Evolutionary conservation across 345 rosid genomes (phyloP).

Genomic region (Stellera chamaejasme): DNA sequence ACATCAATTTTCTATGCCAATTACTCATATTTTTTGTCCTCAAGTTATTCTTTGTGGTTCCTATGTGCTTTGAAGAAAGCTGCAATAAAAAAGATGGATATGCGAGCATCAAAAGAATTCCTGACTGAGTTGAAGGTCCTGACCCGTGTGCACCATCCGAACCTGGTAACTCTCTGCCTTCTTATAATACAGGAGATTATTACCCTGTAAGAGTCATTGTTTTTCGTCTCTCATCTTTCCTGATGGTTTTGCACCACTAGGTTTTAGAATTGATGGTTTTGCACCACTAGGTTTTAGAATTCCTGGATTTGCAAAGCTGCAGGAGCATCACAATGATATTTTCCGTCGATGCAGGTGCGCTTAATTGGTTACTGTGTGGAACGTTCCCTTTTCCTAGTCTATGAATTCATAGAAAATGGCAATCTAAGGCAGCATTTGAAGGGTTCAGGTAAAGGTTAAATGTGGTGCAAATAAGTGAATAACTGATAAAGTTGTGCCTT

Average conservation of each 20-base stretch:
- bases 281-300: no score
- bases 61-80: slow-evolving; percentile 50
- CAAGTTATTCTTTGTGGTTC: neutral
- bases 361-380: slow-evolving; percentile 93
- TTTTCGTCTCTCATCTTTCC: no score
- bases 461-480: neutral
- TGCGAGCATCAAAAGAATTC: slow-evolving; percentile 92
- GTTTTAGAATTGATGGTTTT: no score
- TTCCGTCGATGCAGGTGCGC: slow-evolving; percentile 51
- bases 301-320: no score
- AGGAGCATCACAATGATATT: neutral
- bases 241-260: no score
- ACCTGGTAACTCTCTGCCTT: slow-evolving; percentile 53
- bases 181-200: neutral
- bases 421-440: slow-evolving; percentile 87
- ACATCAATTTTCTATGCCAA: slow-evolving; percentile 5
- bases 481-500: slow-evolving; percentile 2
- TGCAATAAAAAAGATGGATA: slow-evolving; percentile 98
- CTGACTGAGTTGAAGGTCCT: slow-evolving; percentile 86
- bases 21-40: neutral
- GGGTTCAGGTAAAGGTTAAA: slow-evolving; percentile 52
- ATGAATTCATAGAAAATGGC: slow-evolving; percentile 88
- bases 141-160: slow-evolving; percentile 88
- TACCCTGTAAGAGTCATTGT: no score
- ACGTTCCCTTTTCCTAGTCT: slow-evolving; percentile 82